A percentile compares a stretch with the other conserved stretches of the same genome.
phyloP scores from a whole-genome alignment of 495 filamentous ascomycete species.

The Neurospora intermedia region DNA sequence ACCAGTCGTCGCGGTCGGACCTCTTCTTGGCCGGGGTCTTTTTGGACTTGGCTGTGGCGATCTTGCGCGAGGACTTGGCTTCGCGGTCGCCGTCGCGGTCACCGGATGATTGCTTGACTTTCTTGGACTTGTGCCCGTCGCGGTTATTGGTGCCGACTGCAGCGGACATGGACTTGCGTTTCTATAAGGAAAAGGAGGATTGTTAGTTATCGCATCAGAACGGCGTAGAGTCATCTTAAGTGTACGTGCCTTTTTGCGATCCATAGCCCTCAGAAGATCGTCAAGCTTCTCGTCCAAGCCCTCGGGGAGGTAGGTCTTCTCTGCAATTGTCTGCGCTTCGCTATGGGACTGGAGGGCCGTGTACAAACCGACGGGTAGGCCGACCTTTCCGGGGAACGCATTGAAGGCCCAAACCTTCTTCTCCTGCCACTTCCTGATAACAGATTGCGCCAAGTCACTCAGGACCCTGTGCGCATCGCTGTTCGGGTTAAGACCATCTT shows the following conservation, averaged over 20 bases:
- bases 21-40: constrained; percentile 25
- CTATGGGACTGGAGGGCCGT: constrained; percentile 60
- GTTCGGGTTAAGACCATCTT: constrained; percentile 57
- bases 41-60: constrained; percentile 19
- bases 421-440: constrained; percentile 75
- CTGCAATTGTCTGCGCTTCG: constrained; percentile 70
- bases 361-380: constrained; percentile 70
- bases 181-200: constrained; percentile 18
- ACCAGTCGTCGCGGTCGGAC: constrained; percentile 17
- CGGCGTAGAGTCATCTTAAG: not conserved
- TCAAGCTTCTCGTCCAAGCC: constrained; percentile 72
- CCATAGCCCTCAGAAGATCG: constrained; percentile 43
- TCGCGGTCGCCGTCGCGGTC: constrained; percentile 1
- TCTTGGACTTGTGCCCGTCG: constrained; percentile 9
- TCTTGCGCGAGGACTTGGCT: constrained; percentile 6
- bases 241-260: constrained; percentile 42
- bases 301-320: constrained; percentile 71
- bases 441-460: constrained; percentile 76
- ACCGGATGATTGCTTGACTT: constrained; percentile 10
- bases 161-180: constrained; percentile 30
- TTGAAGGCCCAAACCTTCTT: constrained; percentile 67
- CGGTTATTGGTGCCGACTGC: constrained; percentile 23
- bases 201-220: not conserved
- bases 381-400: constrained; percentile 70
- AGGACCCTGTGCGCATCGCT: constrained; percentile 71